These are phyloP conservation scores for Sherardia arvensis DNA, from an alignment of 257 asterid genomes.

Conservation along the genomic window DNA sequence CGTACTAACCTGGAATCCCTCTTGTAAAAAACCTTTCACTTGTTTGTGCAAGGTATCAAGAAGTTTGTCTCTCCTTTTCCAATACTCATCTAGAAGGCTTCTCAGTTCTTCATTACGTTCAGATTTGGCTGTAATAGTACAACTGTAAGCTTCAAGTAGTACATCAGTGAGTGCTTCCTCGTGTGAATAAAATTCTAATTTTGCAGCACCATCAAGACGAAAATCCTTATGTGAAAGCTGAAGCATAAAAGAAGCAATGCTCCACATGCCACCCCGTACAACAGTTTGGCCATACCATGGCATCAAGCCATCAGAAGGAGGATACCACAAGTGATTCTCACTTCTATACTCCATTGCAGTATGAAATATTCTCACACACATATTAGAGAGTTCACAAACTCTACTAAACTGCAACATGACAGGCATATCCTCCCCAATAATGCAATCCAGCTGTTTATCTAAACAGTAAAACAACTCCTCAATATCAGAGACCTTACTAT, in stretches of 20 bases:
- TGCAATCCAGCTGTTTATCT: conserved; percentile 57
- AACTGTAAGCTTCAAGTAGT: conserved; percentile 73
- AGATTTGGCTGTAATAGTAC: conserved; percentile 65
- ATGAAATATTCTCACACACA: conserved; percentile 59
- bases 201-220: conserved; percentile 44
- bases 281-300: conserved; percentile 80
- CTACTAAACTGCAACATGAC: conserved; percentile 49
- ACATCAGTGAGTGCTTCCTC: conserved; percentile 67
- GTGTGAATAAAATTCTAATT: conserved; percentile 47
- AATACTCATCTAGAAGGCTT: conserved; percentile 59
- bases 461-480: conserved; percentile 79
- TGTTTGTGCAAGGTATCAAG: conserved; percentile 72
- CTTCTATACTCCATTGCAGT: conserved; percentile 59
- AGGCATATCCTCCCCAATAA: conserved; percentile 51
- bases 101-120: conserved; percentile 75
- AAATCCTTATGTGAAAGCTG: conserved; percentile 51
- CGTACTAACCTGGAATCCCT: conserved; percentile 43
- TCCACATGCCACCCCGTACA: conserved; percentile 73
- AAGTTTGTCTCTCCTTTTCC: conserved; percentile 69
- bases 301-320: conserved; percentile 70
- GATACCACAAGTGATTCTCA: conserved; percentile 83
- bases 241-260: conserved; percentile 68
- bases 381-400: conserved; percentile 79
- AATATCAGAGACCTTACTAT: conserved; percentile 83
- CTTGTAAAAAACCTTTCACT: conserved; percentile 44